A percentile compares a stretch with the other conserved stretches of the same genome.
These are phyloP conservation scores for Fusarium bactridioides DNA, from an alignment of 2,329 filamentous ascomycete genomes.

Conservation along the genomic window DNA sequence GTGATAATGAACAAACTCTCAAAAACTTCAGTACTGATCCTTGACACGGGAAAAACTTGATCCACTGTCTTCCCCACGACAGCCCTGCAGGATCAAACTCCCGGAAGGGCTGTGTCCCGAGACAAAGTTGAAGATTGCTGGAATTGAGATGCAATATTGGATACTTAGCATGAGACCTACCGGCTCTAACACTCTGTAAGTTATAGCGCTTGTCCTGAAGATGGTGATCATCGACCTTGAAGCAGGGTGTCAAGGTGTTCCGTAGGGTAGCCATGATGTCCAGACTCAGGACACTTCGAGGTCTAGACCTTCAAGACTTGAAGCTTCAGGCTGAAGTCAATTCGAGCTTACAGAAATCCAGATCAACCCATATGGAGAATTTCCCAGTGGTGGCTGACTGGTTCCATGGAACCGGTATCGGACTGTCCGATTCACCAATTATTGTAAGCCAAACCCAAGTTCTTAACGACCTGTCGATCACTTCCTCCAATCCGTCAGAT, in stretches of 20 bases:
- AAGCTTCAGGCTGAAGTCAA: neutral
- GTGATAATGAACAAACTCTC: slow-evolving; percentile 1
- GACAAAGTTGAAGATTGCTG: neutral
- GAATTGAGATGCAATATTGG: neutral
- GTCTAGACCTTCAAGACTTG: neutral
- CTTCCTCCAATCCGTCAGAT: neutral
- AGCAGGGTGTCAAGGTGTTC: too few species aligned
- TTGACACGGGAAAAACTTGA: slow-evolving; percentile 40
- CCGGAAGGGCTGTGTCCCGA: neutral
- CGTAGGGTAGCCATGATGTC: neutral
- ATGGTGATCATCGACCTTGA: rapidly evolving
- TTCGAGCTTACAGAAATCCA: neutral
- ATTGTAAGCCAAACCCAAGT: neutral
- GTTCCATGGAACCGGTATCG: neutral
- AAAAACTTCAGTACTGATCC: slow-evolving; percentile 22
- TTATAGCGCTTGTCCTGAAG: neutral
- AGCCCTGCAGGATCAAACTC: neutral
- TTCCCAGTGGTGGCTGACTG: neutral
- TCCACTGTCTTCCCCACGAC: slow-evolving; percentile 31
- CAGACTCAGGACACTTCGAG: neutral
- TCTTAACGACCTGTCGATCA: slow-evolving; percentile 3
- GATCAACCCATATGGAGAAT: neutral
- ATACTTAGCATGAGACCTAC: neutral
- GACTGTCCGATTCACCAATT: slow-evolving; percentile 1
- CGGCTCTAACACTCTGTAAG: neutral